Evolutionary conservation across 1,284 basidiomycete species (phyloP), one percentile per base, ranked within the genome.

Genomic region (Boletus albobrunnescens): DNA sequence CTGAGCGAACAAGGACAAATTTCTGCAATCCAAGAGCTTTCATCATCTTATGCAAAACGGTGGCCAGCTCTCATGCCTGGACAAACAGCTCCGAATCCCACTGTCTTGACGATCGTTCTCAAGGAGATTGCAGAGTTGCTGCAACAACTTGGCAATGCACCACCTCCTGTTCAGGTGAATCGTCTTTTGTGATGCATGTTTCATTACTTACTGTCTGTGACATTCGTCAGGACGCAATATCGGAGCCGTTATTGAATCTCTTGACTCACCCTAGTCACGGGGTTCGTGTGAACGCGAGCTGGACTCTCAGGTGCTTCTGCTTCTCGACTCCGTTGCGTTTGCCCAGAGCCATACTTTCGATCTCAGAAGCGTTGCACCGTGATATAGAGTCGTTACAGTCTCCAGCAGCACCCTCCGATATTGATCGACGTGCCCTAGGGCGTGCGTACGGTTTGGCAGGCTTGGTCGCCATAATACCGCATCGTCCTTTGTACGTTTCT

Each of bases 21-120:
- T 41, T 74, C 78, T 28, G 95, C 94, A 0, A 89, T 97, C 24
- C 85, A 90, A 56, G 93, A 95, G 55, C 72, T 97, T 39, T 84
- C 88, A 0, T 82, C 76, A 41, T 73, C 77, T 6, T 96, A 93
- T 60, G 73, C 97, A 46, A 91, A 90, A 62, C 80, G 88, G 49
- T 99, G 93, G 92, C 93, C 93, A 0, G 85, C 91, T 1, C 79
- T 95, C 63, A 86, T 96, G 77, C 93, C 92, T 2, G 91, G 91
- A 5, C 84, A 91, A 53, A 72, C 72, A 19, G 79, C 87, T 0
- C 91, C 93, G 0, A 75, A 71, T 46, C 81, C 91, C 19, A 69
- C 81, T 1, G 80, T 90, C 1, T 73, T 98, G 10, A 78, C 85
- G 1, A 76, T 95, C 17, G 85, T 84, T 2, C 73, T 99, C 12